phyloP scores from a whole-genome alignment of 257 asterid genomes.

The Solanum ossicruentum region DNA sequence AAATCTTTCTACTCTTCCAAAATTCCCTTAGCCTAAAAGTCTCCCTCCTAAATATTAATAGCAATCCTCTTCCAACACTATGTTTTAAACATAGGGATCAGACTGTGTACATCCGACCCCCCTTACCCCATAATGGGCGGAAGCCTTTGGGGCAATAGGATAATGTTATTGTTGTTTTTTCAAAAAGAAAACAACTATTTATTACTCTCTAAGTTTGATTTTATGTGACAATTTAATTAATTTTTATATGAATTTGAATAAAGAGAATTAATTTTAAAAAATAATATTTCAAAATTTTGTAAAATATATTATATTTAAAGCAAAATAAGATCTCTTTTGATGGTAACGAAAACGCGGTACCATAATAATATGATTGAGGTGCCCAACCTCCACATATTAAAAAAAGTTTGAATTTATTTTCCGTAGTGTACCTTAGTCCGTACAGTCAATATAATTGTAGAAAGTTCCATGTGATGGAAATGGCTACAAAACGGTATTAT shows the following conservation, averaged over 20 bases:
- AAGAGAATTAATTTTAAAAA: too few relatives aligned
- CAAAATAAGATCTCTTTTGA: not conserved
- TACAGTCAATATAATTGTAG: not conserved
- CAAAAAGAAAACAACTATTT: too few relatives aligned
- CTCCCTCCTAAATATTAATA: too few relatives aligned
- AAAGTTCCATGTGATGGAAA: not conserved
- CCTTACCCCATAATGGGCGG: too few relatives aligned
- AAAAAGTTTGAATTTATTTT: not conserved
- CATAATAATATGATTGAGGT: not conserved
- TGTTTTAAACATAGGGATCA: too few relatives aligned
- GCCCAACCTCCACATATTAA: not conserved
- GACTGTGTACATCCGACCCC: too few relatives aligned
- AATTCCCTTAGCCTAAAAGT: too few relatives aligned
- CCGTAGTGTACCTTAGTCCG: not conserved
- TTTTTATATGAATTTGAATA: not conserved
- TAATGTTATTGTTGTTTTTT: too few relatives aligned
- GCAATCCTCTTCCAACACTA: too few relatives aligned
- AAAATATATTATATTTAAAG: not conserved
- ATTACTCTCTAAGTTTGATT: not conserved
- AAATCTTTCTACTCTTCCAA: too few relatives aligned
- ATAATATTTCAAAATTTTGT: not conserved
- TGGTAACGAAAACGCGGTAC: conserved; percentile 9
- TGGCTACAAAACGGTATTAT: not conserved
- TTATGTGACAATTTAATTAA: not conserved
- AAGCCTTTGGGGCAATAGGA: too few relatives aligned